Percentiles rank a stretch among this genome's conserved stretches.
Evolutionary conservation across 148 eudicot species (phyloP).

Genomic region (Pouteria glomerata): DNA sequence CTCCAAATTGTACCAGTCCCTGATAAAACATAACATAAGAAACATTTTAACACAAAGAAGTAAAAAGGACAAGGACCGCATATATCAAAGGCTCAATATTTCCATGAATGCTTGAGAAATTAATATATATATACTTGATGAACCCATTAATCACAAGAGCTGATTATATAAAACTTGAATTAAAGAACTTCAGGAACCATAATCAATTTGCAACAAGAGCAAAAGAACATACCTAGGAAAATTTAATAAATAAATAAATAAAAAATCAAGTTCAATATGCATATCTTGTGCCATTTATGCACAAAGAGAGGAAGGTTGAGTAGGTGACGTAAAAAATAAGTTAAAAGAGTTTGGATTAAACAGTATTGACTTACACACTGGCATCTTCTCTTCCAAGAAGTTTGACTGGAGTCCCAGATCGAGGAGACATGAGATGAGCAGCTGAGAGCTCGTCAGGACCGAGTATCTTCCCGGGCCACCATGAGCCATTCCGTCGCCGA

Average conservation of each 20-base stretch:
- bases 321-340: too few species aligned
- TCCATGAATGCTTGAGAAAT: background rate
- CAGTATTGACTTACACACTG: constrained; percentile 76
- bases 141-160: background rate
- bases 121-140: background rate
- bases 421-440: constrained; percentile 81
- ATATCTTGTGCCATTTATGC: background rate
- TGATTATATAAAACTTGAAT: background rate
- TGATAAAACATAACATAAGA: constrained; percentile 24
- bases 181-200: background rate
- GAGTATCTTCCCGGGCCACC: constrained; percentile 97
- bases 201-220: background rate
- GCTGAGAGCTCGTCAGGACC: constrained; percentile 70
- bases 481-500: constrained; percentile 82
- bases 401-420: constrained; percentile 96
- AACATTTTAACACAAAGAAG: constrained; percentile 11
- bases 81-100: background rate
- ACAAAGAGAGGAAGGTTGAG: background rate
- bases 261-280: background rate
- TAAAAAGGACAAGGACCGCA: background rate
- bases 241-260: background rate
- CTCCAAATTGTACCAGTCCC: constrained; percentile 99
- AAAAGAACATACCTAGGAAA: background rate
- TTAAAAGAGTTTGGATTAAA: constrained; percentile 3
- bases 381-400: constrained; percentile 98